These are phyloP conservation scores for Ceraceosorus guamensis DNA, from an alignment of 1,284 basidiomycete genomes.

Conservation along the genomic window DNA sequence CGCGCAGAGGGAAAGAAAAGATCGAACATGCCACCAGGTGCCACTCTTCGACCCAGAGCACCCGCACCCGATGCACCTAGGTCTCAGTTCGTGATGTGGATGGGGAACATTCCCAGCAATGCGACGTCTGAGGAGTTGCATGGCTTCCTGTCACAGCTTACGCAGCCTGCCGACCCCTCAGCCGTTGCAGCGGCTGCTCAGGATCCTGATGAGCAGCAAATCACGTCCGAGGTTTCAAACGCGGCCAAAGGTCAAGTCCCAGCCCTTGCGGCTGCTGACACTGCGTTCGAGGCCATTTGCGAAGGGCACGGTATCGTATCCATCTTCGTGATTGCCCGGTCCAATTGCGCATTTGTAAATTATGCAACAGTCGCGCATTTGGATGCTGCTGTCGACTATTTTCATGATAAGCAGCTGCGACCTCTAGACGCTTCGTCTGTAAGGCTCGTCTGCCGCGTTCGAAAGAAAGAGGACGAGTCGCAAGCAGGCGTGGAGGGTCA, in stretches of 20 bases:
- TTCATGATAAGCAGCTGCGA: slow-evolving; percentile 64
- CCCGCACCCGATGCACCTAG: slow-evolving; percentile 50
- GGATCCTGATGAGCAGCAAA: neutral
- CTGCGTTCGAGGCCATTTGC: neutral
- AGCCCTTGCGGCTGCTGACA: slow-evolving; percentile 3
- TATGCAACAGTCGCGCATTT: slow-evolving; percentile 64
- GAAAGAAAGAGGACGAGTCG: slow-evolving; percentile 75
- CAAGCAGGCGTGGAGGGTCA: slow-evolving; percentile 85
- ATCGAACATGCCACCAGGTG: too few species aligned
- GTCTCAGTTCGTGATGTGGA: slow-evolving; percentile 94
- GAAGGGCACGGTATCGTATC: slow-evolving; percentile 63
- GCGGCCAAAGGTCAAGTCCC: too few species aligned
- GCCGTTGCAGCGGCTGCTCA: neutral
- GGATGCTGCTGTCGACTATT: slow-evolving; percentile 62
- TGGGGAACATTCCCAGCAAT: slow-evolving; percentile 74
- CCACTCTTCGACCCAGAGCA: too few species aligned
- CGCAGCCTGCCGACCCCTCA: neutral
- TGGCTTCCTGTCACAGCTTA: slow-evolving; percentile 61
- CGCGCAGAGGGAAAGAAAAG: too few species aligned
- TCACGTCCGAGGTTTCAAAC: neutral
- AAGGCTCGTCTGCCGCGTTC: slow-evolving; percentile 74
- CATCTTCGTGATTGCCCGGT: slow-evolving; percentile 84
- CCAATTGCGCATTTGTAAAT: slow-evolving; percentile 89
- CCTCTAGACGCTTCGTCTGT: slow-evolving; percentile 65
- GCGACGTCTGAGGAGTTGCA: slow-evolving; percentile 80